Conservation (phyloP, 164 flowering plant species). For the Cinnamomum micranthum region DNA sequence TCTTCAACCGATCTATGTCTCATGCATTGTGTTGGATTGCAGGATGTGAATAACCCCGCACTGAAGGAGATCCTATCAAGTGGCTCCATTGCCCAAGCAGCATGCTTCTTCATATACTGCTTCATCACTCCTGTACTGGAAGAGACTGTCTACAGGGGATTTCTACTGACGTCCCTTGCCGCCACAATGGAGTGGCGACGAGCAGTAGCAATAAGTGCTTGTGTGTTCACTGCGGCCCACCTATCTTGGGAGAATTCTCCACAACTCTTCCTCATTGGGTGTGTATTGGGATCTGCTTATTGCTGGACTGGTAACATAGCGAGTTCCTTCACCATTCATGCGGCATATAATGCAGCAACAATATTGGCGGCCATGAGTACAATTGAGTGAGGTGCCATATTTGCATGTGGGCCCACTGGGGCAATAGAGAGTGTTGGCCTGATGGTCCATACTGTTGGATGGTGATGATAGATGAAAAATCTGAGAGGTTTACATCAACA, state of each 20-base stretch:
- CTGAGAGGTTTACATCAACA: too few relatives aligned
- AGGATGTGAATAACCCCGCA: conserved; percentile 54
- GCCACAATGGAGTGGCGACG: conserved; percentile 61
- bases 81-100: conserved; percentile 36
- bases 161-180: conserved; percentile 56
- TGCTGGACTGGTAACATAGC: conserved; percentile 73
- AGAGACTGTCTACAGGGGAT: conserved; percentile 84
- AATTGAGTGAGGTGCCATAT: too few relatives aligned
- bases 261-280: conserved; percentile 68
- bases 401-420: too few relatives aligned
- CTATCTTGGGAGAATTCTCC: conserved; percentile 68
- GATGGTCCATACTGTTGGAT: too few relatives aligned
- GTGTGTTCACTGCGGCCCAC: conserved; percentile 68
- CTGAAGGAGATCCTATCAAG: conserved; percentile 63
- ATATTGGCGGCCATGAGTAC: conserved; percentile 25
- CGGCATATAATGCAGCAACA: conserved; percentile 70
- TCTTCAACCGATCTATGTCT: too few relatives aligned
- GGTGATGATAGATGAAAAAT: too few relatives aligned
- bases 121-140: conserved; percentile 69
- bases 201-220: conserved; percentile 67
- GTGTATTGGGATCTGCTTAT: conserved; percentile 74
- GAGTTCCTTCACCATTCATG: conserved; percentile 63
- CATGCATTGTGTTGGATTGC: conserved; percentile 6
- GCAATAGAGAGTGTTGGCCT: too few relatives aligned
- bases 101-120: conserved; percentile 55